Evolutionary conservation across 768 basidiomycete species (phyloP).

Genomic region (Cystofilobasidium capitatum): DNA sequence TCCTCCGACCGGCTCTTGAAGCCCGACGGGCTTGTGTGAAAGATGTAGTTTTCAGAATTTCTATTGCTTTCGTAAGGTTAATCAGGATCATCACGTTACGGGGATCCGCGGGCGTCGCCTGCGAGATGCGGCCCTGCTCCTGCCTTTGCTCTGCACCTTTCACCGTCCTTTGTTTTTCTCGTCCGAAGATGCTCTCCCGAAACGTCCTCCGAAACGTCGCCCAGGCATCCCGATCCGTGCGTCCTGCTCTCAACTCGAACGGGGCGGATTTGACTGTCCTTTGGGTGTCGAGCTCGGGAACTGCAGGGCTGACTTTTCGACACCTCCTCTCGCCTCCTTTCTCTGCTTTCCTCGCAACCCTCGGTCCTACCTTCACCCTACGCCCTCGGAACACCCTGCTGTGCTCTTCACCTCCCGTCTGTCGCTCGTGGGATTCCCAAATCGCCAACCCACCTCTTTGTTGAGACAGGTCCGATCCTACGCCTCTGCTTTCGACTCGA

Average conservation of each 20-base stretch:
- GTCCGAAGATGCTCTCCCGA: slow-evolving; percentile 28
- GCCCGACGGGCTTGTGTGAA: too few relatives aligned
- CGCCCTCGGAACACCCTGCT: too few relatives aligned
- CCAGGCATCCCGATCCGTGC: slow-evolving; percentile 30
- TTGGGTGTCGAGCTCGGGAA: not conserved
- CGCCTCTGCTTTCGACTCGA: slow-evolving; percentile 37
- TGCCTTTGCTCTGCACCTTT: not conserved
- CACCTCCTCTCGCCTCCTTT: slow-evolving; percentile 13
- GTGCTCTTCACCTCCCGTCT: not conserved
- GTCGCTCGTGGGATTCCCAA: too few relatives aligned
- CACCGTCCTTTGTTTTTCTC: not conserved
- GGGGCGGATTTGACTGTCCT: not conserved
- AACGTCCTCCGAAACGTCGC: slow-evolving; percentile 28
- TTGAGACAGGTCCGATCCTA: slow-evolving; percentile 27
- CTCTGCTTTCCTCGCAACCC: slow-evolving; percentile 11
- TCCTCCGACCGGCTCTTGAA: too few relatives aligned
- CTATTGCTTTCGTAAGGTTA: too few relatives aligned
- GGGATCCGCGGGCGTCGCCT: too few relatives aligned
- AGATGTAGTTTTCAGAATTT: too few relatives aligned
- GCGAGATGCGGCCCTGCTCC: not conserved
- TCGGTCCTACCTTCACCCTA: not conserved
- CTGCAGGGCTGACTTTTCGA: not conserved
- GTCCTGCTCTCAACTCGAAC: not conserved
- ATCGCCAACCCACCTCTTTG: too few relatives aligned
- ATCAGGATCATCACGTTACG: too few relatives aligned